Evolutionary conservation across 176 grass and related monocot genomes (phyloP).

Genomic region (Aegilops longissima): DNA sequence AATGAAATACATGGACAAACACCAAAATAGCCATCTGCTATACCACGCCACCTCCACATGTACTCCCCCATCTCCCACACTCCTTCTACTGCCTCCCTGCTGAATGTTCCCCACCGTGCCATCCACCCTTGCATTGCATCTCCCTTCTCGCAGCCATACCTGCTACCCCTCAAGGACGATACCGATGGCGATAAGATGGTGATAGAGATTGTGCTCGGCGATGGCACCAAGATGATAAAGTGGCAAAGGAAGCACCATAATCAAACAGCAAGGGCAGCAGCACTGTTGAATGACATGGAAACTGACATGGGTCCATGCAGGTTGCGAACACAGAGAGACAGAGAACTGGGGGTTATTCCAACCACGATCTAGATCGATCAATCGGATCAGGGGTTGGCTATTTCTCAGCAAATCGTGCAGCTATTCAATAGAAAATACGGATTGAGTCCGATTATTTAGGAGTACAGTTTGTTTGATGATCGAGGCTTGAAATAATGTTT

Average conservation of each 20-base stretch:
- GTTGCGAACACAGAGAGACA: background rate
- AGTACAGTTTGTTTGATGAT: background rate
- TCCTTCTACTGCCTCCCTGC: background rate
- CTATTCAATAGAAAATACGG: background rate
- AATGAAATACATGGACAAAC: background rate
- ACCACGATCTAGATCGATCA: background rate
- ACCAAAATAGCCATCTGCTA: background rate
- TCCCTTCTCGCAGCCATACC: background rate
- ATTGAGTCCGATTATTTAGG: background rate
- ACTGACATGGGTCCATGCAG: background rate
- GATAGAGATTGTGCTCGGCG: background rate
- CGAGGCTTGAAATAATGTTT: background rate
- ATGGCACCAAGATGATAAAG: background rate
- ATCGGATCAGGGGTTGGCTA: background rate
- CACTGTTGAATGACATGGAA: background rate
- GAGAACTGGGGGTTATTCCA: background rate
- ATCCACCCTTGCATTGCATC: background rate
- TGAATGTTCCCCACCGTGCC: background rate
- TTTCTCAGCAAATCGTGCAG: background rate
- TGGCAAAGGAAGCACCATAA: background rate
- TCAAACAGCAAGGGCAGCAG: background rate
- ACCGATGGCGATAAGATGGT: background rate
- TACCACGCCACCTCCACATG: too few relatives aligned
- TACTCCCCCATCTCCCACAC: too few relatives aligned
- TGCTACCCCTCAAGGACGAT: background rate